These are phyloP conservation scores for Jatropha multifida DNA, from an alignment of 441 rosid genomes.

Conservation along the genomic window DNA sequence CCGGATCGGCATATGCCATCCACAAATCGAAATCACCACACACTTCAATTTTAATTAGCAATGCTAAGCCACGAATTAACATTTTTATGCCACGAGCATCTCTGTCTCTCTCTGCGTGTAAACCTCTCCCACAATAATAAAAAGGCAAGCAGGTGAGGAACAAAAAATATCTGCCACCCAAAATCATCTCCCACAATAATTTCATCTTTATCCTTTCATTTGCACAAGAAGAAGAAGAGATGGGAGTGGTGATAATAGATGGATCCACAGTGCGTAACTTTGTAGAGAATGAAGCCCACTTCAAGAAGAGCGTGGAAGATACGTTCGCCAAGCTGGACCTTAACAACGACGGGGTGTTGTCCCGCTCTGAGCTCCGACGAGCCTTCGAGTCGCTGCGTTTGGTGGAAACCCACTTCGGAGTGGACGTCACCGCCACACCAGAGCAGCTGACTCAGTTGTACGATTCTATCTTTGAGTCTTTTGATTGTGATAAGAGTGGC, in stretches of 20 bases:
- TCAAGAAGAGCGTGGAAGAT: constrained; percentile 58
- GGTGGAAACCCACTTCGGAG: constrained; percentile 70
- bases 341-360: constrained; percentile 76
- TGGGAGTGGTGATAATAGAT: constrained; percentile 81
- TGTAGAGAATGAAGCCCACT: constrained; percentile 57
- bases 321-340: constrained; percentile 54
- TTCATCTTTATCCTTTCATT: not conserved
- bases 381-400: constrained; percentile 76
- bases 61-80: not conserved
- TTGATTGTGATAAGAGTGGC: constrained; percentile 65
- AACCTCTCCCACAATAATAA: not conserved
- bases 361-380: constrained; percentile 67
- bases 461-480: constrained; percentile 74
- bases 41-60: too few relatives aligned
- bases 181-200: too few relatives aligned
- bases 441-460: constrained; percentile 65
- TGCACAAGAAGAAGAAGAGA: constrained; percentile 5
- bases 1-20: not conserved
- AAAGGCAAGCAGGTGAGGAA: too few relatives aligned
- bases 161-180: not conserved
- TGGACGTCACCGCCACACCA: constrained; percentile 58
- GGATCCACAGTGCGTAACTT: constrained; percentile 78
- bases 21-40: not conserved
- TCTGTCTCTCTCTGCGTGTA: too few relatives aligned
- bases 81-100: not conserved